A percentile compares a stretch with the other conserved stretches of the same genome.
Evolutionary conservation across 2,329 filamentous ascomycete genomes (phyloP).

Genomic region (Phyllosticta citribraziliensis): DNA sequence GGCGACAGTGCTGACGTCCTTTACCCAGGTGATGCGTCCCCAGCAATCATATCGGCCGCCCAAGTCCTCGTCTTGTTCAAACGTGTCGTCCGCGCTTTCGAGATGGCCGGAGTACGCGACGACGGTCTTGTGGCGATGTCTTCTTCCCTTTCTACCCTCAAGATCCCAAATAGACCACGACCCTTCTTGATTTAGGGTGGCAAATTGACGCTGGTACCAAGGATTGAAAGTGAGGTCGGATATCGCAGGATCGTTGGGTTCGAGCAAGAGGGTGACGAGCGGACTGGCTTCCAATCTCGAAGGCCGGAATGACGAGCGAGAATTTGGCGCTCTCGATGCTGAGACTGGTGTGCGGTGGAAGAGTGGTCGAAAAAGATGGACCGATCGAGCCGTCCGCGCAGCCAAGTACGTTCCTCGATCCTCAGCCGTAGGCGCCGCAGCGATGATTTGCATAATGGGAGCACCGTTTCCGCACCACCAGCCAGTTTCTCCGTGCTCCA

Average conservation of each 20-base stretch:
- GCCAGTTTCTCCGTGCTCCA: constrained; percentile 36
- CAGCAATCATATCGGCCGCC: constrained; percentile 37
- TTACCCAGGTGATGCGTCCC: constrained; percentile 41
- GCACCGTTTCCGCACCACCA: constrained; percentile 47
- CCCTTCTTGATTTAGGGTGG: constrained; percentile 54
- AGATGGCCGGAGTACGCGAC: constrained; percentile 11
- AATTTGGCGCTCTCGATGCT: background rate
- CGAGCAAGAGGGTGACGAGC: constrained; percentile 42
- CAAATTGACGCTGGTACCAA: constrained; percentile 50
- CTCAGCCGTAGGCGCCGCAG: constrained; percentile 35
- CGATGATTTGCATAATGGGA: constrained; percentile 43
- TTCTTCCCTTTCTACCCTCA: background rate
- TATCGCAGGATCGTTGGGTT: constrained; percentile 45
- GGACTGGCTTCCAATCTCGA: constrained; percentile 49
- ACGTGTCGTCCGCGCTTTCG: background rate
- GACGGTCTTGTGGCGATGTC: background rate
- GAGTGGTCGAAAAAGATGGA: constrained; percentile 33
- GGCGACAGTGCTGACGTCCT: constrained; percentile 39
- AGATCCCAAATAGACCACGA: constrained; percentile 56
- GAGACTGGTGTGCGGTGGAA: constrained; percentile 14
- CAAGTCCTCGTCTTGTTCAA: constrained; percentile 25
- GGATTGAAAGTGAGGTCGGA: constrained; percentile 58
- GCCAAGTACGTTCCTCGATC: constrained; percentile 40
- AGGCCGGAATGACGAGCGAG: constrained; percentile 20
- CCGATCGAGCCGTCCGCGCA: constrained; percentile 30